phyloP scores from a whole-genome alignment of 495 filamentous ascomycete species.

The Aspergillus incahuasiensis region DNA sequence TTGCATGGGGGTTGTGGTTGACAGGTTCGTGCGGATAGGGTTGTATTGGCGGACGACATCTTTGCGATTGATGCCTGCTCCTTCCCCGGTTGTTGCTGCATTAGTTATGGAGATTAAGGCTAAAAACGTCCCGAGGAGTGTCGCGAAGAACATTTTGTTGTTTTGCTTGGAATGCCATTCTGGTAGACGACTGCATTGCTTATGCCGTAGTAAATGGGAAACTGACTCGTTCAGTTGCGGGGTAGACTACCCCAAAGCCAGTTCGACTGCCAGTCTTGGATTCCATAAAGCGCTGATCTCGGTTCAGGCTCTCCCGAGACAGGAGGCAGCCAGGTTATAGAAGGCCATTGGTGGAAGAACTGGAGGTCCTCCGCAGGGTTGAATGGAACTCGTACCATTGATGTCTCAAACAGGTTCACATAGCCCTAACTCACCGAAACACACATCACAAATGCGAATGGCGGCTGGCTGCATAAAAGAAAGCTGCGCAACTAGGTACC shows the following conservation, averaged over 20 bases:
- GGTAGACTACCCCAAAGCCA: not conserved
- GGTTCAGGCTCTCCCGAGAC: not conserved
- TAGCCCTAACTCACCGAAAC: not conserved
- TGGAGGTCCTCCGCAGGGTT: not conserved
- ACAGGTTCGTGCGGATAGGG: slow-evolving; percentile 15
- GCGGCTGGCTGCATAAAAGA: not conserved
- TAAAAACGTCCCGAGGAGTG: not conserved
- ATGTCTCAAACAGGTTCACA: not conserved
- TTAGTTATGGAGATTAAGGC: not conserved
- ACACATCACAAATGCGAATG: too few relatives aligned
- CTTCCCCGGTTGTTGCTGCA: not conserved
- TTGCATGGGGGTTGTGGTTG: slow-evolving; percentile 17
- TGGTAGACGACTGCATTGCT: not conserved
- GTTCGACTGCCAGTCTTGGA: not conserved
- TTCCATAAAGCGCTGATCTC: not conserved
- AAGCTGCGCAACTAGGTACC: not conserved
- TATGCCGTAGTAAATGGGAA: not conserved
- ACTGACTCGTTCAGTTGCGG: not conserved
- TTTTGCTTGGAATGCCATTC: not conserved
- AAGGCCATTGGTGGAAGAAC: not conserved
- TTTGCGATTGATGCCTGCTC: not conserved
- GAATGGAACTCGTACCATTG: not conserved
- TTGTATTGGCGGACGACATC: slow-evolving; percentile 7
- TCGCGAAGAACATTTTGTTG: not conserved
- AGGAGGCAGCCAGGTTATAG: not conserved